Conservation (phyloP, 441 rosid genomes). For the Biscutella laevigata region DNA sequence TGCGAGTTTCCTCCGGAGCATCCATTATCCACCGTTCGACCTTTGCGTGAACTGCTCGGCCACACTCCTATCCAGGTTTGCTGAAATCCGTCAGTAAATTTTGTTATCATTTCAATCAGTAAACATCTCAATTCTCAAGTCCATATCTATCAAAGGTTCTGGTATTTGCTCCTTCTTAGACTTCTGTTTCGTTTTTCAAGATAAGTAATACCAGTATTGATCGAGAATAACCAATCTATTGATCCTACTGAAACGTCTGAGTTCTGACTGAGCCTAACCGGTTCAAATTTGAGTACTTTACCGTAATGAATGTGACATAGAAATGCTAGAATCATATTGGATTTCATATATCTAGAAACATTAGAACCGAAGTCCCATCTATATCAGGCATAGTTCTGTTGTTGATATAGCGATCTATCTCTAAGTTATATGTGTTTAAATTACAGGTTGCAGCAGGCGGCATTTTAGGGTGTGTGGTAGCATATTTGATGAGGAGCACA, state of each 20-base stretch:
- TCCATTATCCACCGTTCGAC: constrained; percentile 71
- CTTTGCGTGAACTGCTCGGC: constrained; percentile 90
- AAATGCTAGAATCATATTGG: not conserved
- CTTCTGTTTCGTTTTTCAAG: not conserved
- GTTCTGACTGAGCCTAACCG: not conserved
- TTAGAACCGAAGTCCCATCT: not conserved
- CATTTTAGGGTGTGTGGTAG: constrained; percentile 61
- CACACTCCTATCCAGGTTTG: constrained; percentile 91
- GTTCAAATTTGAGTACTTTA: not conserved
- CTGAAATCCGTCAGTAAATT: not conserved
- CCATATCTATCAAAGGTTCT: not conserved
- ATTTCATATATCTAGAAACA: not conserved
- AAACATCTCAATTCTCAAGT: not conserved
- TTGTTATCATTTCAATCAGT: not conserved
- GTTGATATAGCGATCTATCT: not conserved
- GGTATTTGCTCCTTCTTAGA: not conserved
- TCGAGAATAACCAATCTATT: not conserved
- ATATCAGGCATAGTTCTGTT: not conserved
- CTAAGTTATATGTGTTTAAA: constrained; percentile 6
- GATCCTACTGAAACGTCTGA: not conserved
- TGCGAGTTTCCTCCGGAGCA: constrained; percentile 98
- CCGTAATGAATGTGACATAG: not conserved
- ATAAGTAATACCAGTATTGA: not conserved
- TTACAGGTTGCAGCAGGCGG: constrained; percentile 80
- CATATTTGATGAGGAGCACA: constrained; percentile 56